Conservation (phyloP, 495 filamentous ascomycete species). For the Neurospora sp. region DNA sequence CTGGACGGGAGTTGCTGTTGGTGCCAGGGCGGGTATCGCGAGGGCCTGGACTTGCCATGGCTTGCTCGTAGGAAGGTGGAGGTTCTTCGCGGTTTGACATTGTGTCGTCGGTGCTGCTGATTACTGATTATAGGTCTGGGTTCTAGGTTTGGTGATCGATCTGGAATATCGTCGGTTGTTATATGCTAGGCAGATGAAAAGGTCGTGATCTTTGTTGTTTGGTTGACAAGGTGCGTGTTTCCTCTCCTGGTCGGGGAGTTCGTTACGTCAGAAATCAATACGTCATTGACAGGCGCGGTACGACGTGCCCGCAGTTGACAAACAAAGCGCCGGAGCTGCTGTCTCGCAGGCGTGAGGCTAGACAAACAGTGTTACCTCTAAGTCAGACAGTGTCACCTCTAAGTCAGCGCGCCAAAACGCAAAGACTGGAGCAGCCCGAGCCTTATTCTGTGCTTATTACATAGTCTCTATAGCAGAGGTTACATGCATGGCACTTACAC, state of each 20-base stretch:
- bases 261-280: neutral
- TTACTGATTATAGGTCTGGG: neutral
- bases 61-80: conserved; percentile 14
- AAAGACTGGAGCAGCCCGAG: no score
- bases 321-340: neutral
- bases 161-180: neutral
- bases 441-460: no score
- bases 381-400: no score
- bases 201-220: neutral
- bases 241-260: neutral
- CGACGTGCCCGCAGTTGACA: neutral
- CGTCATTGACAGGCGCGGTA: neutral
- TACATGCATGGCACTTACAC: no score
- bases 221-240: neutral
- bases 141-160: neutral
- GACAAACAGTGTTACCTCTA: no score
- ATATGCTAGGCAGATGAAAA: neutral
- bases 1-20: neutral
- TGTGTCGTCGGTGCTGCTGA: neutral
- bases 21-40: neutral
- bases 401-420: no score
- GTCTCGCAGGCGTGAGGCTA: no score
- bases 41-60: neutral
- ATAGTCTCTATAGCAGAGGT: no score
- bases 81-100: conserved; percentile 7